A percentile compares a stretch with the other conserved stretches of the same genome.
Evolutionary conservation across 176 grass and related monocot species (phyloP).

Genomic region (Microstegium vimineum): DNA sequence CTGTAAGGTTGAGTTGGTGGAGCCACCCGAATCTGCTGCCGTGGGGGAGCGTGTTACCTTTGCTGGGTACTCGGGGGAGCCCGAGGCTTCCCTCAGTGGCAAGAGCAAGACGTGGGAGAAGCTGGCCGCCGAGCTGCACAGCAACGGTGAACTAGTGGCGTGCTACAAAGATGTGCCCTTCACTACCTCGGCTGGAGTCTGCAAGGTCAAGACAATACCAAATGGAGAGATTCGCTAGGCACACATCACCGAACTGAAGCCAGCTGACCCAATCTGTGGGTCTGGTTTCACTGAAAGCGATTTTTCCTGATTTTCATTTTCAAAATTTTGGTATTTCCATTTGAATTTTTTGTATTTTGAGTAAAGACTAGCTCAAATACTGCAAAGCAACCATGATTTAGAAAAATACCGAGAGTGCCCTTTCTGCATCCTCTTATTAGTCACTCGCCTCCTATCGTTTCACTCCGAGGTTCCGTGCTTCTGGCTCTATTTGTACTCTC

Average conservation of each 20-base stretch:
- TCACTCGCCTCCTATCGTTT: neutral
- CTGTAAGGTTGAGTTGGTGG: constrained; percentile 75
- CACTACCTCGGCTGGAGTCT: constrained; percentile 65
- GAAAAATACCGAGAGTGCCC: neutral
- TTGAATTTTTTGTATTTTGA: neutral
- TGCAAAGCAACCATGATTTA: neutral
- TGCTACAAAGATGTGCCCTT: constrained; percentile 74
- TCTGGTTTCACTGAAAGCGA: constrained; percentile 1
- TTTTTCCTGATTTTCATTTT: neutral
- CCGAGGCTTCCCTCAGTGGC: constrained; percentile 63
- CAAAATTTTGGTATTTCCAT: neutral
- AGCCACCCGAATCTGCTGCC: constrained; percentile 59
- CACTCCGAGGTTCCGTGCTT: neutral
- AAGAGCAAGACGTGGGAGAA: constrained; percentile 94
- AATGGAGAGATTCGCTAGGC: constrained; percentile 71
- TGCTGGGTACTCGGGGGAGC: constrained; percentile 60
- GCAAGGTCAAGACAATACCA: constrained; percentile 63
- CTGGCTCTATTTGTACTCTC: neutral
- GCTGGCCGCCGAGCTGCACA: constrained; percentile 61
- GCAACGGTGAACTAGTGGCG: constrained; percentile 61
- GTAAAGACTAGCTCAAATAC: neutral
- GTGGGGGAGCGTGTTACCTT: constrained; percentile 73
- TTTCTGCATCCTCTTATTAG: neutral
- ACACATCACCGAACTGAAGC: neutral
- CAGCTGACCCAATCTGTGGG: neutral